phyloP scores from a whole-genome alignment of 257 asterid genomes.

The Primulina huaijiensis region DNA sequence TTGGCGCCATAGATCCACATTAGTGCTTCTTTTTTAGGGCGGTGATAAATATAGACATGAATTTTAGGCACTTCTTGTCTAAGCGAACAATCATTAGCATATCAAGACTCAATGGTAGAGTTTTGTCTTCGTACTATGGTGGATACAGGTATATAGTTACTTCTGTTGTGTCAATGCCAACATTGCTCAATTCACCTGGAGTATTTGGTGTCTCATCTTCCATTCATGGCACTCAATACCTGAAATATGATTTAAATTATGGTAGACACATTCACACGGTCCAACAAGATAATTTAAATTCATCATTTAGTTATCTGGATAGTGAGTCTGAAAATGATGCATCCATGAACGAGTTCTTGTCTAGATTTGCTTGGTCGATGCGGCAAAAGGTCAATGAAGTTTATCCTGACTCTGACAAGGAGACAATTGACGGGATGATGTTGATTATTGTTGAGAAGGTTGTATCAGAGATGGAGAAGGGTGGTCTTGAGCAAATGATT shows the following conservation, averaged over 20 bases:
- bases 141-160: constrained; percentile 28
- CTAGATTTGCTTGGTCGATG: constrained; percentile 87
- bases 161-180: constrained; percentile 19
- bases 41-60: constrained; percentile 34
- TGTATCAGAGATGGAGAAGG: constrained; percentile 61
- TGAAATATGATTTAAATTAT: constrained; percentile 13
- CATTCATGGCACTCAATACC: constrained; percentile 7
- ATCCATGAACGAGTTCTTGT: constrained; percentile 65
- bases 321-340: constrained; percentile 48
- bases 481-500: constrained; percentile 47
- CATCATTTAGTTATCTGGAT: constrained; percentile 25
- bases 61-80: constrained; percentile 43
- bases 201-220: constrained; percentile 9
- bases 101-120: constrained; percentile 35
- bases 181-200: constrained; percentile 19
- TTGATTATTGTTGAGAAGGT: constrained; percentile 64
- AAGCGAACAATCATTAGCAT: constrained; percentile 32
- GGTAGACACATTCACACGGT: constrained; percentile 37
- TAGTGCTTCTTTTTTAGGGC: not conserved
- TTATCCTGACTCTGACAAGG: constrained; percentile 63
- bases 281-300: constrained; percentile 28
- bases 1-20: constrained; percentile 6
- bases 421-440: constrained; percentile 70
- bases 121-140: constrained; percentile 26
- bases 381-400: constrained; percentile 60